These are phyloP conservation scores for Catenaria anguillulae DNA, from an alignment of 371 early-diverging fungal genomes.

Conservation along the genomic window DNA sequence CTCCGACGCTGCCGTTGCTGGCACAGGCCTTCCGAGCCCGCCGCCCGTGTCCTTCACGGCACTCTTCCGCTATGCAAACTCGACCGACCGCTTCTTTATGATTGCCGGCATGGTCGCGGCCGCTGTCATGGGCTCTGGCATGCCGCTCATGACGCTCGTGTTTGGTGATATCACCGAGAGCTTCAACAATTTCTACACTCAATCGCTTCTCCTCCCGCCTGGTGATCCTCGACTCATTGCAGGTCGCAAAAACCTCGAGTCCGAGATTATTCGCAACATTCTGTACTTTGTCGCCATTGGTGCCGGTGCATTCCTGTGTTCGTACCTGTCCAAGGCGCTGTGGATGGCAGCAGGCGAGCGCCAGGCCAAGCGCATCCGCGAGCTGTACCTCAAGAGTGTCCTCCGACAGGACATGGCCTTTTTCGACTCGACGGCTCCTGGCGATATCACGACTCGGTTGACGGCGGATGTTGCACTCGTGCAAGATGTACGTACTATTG, in stretches of 20 bases:
- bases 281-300: conserved; percentile 24
- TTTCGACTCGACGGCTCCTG: conserved; percentile 52
- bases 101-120: conserved; percentile 26
- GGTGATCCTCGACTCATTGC: not conserved
- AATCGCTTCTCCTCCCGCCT: not conserved
- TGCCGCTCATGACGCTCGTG: conserved; percentile 38
- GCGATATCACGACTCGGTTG: conserved; percentile 28
- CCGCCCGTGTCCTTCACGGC: conserved; percentile 25
- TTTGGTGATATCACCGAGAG: conserved; percentile 23
- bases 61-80: conserved; percentile 49
- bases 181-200: not conserved
- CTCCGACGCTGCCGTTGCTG: no score
- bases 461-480: conserved; percentile 29
- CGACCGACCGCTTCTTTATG: conserved; percentile 40
- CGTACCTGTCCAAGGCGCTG: conserved; percentile 28
- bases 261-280: conserved; percentile 6
- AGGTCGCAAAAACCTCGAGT: conserved; percentile 6
- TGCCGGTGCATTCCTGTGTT: conserved; percentile 25
- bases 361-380: conserved; percentile 39
- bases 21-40: not conserved
- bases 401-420: conserved; percentile 81
- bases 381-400: conserved; percentile 52
- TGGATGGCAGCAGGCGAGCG: conserved; percentile 37
- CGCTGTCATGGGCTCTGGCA: conserved; percentile 26
- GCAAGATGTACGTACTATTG: conserved; percentile 39